A percentile compares a stretch with the other conserved stretches of the same genome.
These are phyloP conservation scores for Malassezia dermatis DNA, from an alignment of 1,284 basidiomycete genomes.

Conservation along the genomic window DNA sequence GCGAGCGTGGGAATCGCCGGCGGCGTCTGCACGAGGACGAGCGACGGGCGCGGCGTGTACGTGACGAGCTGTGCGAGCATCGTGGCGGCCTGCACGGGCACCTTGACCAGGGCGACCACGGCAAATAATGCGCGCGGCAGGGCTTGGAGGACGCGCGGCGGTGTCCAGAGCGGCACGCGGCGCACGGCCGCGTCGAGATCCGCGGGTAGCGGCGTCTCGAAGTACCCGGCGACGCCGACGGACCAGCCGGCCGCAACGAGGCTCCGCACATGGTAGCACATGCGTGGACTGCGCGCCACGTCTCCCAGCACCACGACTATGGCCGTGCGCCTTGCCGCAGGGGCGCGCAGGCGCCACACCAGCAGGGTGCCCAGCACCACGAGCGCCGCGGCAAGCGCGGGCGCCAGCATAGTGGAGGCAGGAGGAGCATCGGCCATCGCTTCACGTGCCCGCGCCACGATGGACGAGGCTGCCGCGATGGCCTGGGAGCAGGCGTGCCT, in stretches of 20 bases:
- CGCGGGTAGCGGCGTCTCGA: conserved; percentile 27
- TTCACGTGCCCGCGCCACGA: not conserved
- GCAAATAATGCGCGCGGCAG: conserved; percentile 60
- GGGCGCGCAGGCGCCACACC: not conserved
- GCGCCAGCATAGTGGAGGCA: not conserved
- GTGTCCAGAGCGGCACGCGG: conserved; percentile 56
- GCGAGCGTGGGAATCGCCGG: conserved; percentile 88
- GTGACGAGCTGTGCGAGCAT: conserved; percentile 34
- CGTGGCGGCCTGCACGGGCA: conserved; percentile 48
- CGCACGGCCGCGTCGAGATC: conserved; percentile 23
- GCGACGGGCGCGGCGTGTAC: conserved; percentile 63
- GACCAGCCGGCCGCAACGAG: conserved; percentile 70
- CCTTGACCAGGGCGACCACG: conserved; percentile 67
- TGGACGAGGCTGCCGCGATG: conserved; percentile 4
- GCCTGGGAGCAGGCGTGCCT: conserved; percentile 7
- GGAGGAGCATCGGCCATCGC: not conserved
- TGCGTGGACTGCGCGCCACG: conserved; percentile 84
- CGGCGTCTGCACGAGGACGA: conserved; percentile 86
- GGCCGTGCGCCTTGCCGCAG: conserved; percentile 48
- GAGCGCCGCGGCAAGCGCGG: not conserved
- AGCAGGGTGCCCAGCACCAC: not conserved
- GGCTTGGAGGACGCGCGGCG: conserved; percentile 54
- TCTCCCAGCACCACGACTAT: conserved; percentile 89
- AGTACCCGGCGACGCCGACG: conserved; percentile 74
- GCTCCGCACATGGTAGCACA: conserved; percentile 96